Percentiles rank a stretch among this genome's conserved stretches.
Evolutionary conservation across 75 land plant species (phyloP).

Genomic region (Pinus tabuliformis): DNA sequence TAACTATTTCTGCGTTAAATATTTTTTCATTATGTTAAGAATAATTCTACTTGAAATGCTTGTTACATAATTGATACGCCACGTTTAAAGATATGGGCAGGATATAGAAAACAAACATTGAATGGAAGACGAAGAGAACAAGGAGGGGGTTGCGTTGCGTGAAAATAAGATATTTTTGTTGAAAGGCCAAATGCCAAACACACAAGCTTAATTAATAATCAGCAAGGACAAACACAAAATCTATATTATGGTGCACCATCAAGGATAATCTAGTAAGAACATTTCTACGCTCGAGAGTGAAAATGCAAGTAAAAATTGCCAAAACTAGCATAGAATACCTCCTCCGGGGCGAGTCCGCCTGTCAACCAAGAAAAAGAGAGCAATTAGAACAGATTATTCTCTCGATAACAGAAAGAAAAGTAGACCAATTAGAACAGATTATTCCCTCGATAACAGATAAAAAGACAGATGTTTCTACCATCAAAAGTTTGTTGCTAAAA

Average conservation of each 20-base stretch:
- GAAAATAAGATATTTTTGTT: neutral
- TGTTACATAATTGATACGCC: too few species aligned
- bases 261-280: neutral
- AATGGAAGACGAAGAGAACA: too few species aligned
- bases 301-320: neutral
- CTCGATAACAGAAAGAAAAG: neutral
- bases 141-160: neutral
- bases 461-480: neutral
- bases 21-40: too few species aligned
- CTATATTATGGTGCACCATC: neutral
- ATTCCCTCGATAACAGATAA: neutral
- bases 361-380: neutral
- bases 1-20: too few species aligned
- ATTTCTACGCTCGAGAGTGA: neutral
- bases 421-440: neutral
- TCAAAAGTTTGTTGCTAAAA: neutral
- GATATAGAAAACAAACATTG: too few species aligned
- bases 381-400: neutral
- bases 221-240: neutral
- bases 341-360: conserved; percentile 1
- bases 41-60: too few species aligned
- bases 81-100: too few species aligned
- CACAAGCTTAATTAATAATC: neutral
- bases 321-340: neutral
- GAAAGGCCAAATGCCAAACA: neutral